Evolutionary conservation across 2,329 filamentous ascomycete genomes (phyloP), one percentile per base, ranked within the genome.

Genomic region (Fonsecaea pugnacius): DNA sequence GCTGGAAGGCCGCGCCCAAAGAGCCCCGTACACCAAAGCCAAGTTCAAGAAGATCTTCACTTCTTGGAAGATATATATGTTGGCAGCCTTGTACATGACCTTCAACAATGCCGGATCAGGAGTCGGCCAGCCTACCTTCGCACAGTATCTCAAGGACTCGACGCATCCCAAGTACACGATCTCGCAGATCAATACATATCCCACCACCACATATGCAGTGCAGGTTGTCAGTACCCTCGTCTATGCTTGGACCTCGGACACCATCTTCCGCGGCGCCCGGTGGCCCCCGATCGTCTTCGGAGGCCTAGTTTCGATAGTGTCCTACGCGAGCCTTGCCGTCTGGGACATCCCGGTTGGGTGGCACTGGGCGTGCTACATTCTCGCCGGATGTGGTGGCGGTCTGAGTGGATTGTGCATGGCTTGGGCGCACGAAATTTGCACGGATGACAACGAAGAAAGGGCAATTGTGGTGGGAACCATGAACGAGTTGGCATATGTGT

Each of bases 401-500:
- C 69, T 84, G 0, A 81, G 78, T 18, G 82, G 82, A 6, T 72
- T 85, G 3, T 79, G 76, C 65, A 82, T 84, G 75, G 82, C 83
- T 72, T 85, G 83, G 82, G 79, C 81, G 0, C 81, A 85, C 59
- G 84, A 85, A 66, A 84, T 85, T 21, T 85, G 83, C 58, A 66
- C 69, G 14, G 70, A 70, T 32, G 71, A 73, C 61, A 69, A 69
- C 27, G 72, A 73, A 58, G 72, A 73, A 64, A 64, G 72, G 18
- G 87, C 88, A 0, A 77, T 91, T 3, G 86, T 90, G 0, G 82
- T 88, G 0, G 88, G 81, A 0, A 77, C 80, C 16, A 90, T 90
- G 86, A 91, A 90, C 65, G 83, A 88, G 72, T 83, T 90, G 77
- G 87, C 87, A 0, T 89, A 90, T 65, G 86, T 89, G 1, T 75